These are phyloP conservation scores for Diphasiastrum complanatum DNA, from an alignment of 83 land plant species.

Conservation along the genomic window DNA sequence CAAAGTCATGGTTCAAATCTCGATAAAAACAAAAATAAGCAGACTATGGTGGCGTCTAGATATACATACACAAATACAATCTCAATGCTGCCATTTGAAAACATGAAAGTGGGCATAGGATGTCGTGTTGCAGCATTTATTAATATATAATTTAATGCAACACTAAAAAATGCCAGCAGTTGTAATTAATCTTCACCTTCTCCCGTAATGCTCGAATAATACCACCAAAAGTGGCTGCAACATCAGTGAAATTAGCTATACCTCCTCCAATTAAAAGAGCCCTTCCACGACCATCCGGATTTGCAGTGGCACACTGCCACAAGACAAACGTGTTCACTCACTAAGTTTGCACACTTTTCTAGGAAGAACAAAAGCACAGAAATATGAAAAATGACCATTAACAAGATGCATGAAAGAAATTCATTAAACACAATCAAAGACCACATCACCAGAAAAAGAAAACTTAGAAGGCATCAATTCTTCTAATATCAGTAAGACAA, in stretches of 20 bases:
- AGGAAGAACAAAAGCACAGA: background rate
- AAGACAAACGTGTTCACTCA: conserved; percentile 1
- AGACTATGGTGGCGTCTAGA: too few species aligned
- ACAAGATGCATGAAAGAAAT: too few species aligned
- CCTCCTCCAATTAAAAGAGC: conserved; percentile 97
- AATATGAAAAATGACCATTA: background rate
- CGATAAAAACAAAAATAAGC: too few species aligned
- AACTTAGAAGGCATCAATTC: too few species aligned
- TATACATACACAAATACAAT: too few species aligned
- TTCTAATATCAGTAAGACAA: too few species aligned
- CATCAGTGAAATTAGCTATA: conserved; percentile 97
- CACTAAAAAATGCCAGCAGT: background rate
- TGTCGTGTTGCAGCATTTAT: too few species aligned
- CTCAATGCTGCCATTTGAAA: too few species aligned
- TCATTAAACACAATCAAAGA: too few species aligned
- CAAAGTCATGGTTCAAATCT: too few species aligned
- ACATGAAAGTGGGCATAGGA: too few species aligned
- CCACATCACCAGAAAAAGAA: too few species aligned
- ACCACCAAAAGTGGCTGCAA: conserved; percentile 91
- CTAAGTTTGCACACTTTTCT: background rate
- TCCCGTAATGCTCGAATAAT: conserved; percentile 88
- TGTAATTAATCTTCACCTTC: conserved; percentile 46
- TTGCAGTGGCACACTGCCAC: conserved; percentile 79
- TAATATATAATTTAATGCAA: background rate
- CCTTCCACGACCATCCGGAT: conserved; percentile 81